These are phyloP conservation scores for Sarocladiaceae sp. DNA, from an alignment of 2,329 filamentous ascomycete species.

Conservation along the genomic window DNA sequence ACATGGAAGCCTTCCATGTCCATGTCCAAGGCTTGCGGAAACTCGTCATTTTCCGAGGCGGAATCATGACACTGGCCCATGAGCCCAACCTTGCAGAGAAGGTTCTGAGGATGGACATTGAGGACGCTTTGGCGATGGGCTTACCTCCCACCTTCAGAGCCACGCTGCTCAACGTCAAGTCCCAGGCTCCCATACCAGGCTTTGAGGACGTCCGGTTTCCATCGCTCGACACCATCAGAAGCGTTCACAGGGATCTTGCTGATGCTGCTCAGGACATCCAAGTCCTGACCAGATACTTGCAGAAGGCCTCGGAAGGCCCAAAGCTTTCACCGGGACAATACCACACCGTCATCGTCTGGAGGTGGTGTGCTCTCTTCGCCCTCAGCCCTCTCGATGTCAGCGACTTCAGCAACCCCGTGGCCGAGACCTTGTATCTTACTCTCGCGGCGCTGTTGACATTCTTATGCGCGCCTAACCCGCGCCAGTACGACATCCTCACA, in stretches of 20 bases:
- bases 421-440: conserved; percentile 19
- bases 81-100: conserved; percentile 11
- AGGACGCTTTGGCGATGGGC: not conserved
- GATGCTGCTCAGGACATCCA: not conserved
- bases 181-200: not conserved
- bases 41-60: conserved; percentile 25
- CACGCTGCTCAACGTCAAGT: not conserved
- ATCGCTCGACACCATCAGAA: not conserved
- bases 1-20: conserved; percentile 18
- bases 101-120: conserved; percentile 3
- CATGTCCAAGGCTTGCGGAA: conserved; percentile 23
- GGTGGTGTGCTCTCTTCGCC: conserved; percentile 18
- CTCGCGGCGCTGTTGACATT: conserved; percentile 20
- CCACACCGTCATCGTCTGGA: too few species aligned
- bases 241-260: not conserved
- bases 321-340: too few species aligned
- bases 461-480: conserved; percentile 7
- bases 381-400: conserved; percentile 12
- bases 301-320: not conserved
- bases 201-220: not conserved
- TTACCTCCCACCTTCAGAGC: not conserved
- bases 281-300: not conserved
- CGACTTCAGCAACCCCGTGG: conserved; percentile 10
- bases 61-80: conserved; percentile 15
- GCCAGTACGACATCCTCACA: conserved; percentile 11